Evolutionary conservation across 306 rosid species (phyloP), one percentile per base, ranked within the genome.

Genomic region (Ceratonia siliqua): DNA sequence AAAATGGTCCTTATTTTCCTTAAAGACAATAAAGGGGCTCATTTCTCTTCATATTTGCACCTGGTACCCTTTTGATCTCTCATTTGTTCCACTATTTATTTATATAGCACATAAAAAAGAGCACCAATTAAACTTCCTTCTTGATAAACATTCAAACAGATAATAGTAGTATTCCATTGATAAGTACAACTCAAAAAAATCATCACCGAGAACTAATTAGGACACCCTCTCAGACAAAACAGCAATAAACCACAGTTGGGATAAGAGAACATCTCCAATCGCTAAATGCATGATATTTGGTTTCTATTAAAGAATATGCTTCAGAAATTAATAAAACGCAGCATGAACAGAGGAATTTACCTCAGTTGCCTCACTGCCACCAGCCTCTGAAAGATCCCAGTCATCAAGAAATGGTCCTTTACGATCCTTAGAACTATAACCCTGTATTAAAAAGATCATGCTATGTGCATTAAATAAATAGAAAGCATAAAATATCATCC

Each of bases 351-450:
- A 62, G 74, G 72, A 81, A 71, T 30, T 45, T 76, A 94, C 99
- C 99, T 90, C 96, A 82, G 95, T 70, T 69, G 83, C 75, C 46
- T 94, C 98, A 56, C 80, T 67, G 18, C 91, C 86, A 74, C 92
- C 89, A 28, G 86, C 81, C 70, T 94, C 99, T 17, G 97, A 90
- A 80, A 94, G 93, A 87, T 94, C 96, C 99, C 99, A 94, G 67
- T 94, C 97, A 70, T 92, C 97, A 81, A 87, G 90, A 53, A 90
- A 83, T 77, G 43, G 82, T 63, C 91, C 89, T 77, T 83, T 94
- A 54, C 87, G 92, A 57, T 94, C 99, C 85, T 94, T 92, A 18
- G 99, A 88, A 81, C 79, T 85, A 80, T 89, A 94, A 9, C 99
- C 97, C 99, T 94, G 87, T 17, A 81, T 62, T 35, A 75, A 62